Evolutionary conservation across 345 rosid genomes (phyloP), one percentile per base, ranked within the genome.

Genomic region (Citrus trifoliata): DNA sequence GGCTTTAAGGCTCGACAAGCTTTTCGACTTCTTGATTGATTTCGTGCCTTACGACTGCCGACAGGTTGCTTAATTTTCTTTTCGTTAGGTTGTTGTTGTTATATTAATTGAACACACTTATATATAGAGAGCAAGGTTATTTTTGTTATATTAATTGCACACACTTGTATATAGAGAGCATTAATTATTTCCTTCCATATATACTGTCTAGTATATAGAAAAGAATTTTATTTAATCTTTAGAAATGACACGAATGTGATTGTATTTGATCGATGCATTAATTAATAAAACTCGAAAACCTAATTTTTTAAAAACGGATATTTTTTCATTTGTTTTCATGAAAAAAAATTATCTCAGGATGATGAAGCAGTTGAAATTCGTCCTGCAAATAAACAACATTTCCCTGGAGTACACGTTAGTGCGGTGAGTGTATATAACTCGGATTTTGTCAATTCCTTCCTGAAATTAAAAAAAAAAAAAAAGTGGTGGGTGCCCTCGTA

Each of bases 1-100:
- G 35, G 84, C 84, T 56, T 66, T 75, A 1, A 70, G 40, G 71
- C 55, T 24, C 19, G 78, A 75, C 8, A 21, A 38, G 4, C 19
- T 21, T 33, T 60, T 81, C 6, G 71, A 67, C n/a, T 78, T 84
- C 80, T 51, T 84, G 79, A 13, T 24, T 28, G 67, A 77, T 9
- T 7, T 56, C 22, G 68, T 58, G 46, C 83, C 76, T 51, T 33
- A 7, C 38, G 58, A 30, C 25, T 13, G 42, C 10, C 38, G 25
- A 10, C 21, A 72, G 74, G 75, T 64, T 53, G 21, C 58, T 46
- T 46, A 12, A 46, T 53, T 53, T 53, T 53, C 58, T 18, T 53
- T 18, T 53, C 22, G 7, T 18, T 53, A 5, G 19, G 21, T 51
- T 51, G 5, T 51, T 51, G 5, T 51, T 51, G 7, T 51, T 16